phyloP scores from a whole-genome alignment of 2,329 filamentous ascomycete species.

The Incumbomyces lentus region DNA sequence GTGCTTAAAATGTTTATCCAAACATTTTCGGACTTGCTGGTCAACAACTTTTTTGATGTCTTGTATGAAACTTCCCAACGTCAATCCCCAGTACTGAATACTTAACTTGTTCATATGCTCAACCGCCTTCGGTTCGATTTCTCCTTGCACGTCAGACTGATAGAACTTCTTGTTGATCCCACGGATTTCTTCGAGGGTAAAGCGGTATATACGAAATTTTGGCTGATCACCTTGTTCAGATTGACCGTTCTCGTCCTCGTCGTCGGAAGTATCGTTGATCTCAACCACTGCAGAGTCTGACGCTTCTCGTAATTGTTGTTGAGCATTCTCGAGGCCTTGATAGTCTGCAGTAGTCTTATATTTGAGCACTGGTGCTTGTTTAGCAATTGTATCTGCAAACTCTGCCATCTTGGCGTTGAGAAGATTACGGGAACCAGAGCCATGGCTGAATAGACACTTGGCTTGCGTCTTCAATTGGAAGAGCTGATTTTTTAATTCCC shows the following conservation, averaged over 20 bases:
- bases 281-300: neutral
- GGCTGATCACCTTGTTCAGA: neutral
- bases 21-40: neutral
- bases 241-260: neutral
- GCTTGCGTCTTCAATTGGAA: neutral
- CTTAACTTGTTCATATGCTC: conserved; percentile 48
- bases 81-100: conserved; percentile 48
- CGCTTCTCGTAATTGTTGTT: neutral
- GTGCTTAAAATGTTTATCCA: neutral
- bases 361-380: neutral
- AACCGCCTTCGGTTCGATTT: conserved; percentile 51
- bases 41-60: conserved; percentile 11
- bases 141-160: conserved; percentile 47
- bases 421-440: neutral
- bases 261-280: neutral
- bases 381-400: neutral
- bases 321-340: neutral
- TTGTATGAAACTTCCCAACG: conserved; percentile 36
- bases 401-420: neutral
- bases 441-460: neutral
- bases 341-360: neutral
- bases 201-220: conserved; percentile 15
- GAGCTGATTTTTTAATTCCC: neutral
- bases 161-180: conserved; percentile 45
- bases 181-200: conserved; percentile 36